A percentile compares a stretch with the other conserved stretches of the same genome.
phyloP scores from a whole-genome alignment of 1,284 basidiomycete species.

The Boletus albobrunnescens region DNA sequence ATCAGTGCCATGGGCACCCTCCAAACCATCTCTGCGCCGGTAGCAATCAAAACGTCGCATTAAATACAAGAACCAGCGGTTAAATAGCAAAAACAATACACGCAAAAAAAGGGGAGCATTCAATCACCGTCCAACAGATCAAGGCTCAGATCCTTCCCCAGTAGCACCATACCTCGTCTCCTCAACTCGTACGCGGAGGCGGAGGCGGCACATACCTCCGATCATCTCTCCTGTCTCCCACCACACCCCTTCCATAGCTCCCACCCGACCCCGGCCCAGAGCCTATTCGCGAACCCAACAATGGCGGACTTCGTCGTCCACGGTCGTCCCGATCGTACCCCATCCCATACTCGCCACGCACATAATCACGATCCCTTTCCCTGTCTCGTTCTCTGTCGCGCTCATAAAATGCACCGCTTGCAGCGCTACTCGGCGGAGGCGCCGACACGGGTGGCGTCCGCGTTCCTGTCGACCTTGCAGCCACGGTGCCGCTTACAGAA shows the following conservation, averaged over 20 bases:
- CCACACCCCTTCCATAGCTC: slow-evolving; percentile 14
- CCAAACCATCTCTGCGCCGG: too few species aligned
- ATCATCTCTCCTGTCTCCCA: slow-evolving; percentile 21
- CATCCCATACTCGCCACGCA: slow-evolving; percentile 22
- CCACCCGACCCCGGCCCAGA: not conserved
- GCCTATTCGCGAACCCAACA: slow-evolving; percentile 17
- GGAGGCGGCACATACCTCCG: slow-evolving; percentile 23
- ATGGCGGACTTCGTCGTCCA: slow-evolving; percentile 25
- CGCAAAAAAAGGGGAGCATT: too few species aligned
- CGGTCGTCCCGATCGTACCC: slow-evolving; percentile 22
- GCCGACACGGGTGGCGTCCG: slow-evolving; percentile 20
- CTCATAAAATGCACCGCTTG: slow-evolving; percentile 25
- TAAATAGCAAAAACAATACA: too few species aligned
- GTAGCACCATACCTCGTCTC: too few species aligned
- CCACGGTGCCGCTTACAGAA: slow-evolving; percentile 10
- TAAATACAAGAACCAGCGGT: too few species aligned
- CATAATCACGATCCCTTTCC: slow-evolving; percentile 15
- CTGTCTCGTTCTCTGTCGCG: slow-evolving; percentile 15
- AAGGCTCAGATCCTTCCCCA: not conserved
- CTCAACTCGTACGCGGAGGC: slow-evolving; percentile 11
- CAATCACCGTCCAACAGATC: too few species aligned
- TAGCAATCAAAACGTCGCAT: too few species aligned
- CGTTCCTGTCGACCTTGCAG: slow-evolving; percentile 17
- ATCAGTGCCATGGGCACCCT: too few species aligned
- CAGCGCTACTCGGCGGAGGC: slow-evolving; percentile 14